Base-by-base conservation (phyloP, 2,329 filamentous ascomycete genomes). In the Colletotrichum musae region DNA sequence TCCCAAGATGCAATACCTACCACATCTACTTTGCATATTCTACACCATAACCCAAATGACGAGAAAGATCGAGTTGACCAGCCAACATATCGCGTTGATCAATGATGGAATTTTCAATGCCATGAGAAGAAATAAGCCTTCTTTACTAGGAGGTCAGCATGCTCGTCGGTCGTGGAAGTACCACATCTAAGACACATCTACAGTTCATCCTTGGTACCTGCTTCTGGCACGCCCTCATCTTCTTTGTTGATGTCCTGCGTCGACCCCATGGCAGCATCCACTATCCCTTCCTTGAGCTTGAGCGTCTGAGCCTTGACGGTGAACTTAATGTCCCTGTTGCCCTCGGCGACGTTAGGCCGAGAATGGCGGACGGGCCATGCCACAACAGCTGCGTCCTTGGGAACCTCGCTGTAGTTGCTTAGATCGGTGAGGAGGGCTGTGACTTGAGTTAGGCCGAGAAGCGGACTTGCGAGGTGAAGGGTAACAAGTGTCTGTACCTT, bases 261-360 rank as follows among this genome's bases (percentile, higher is more conserved):
- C 43, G 15, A 47, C 43, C 43, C 43, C 28, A 32, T 9, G 43
- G 43, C 6, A 3, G 4, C 13, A 16, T 47, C 12, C 15, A n/a
- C 13, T 16, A 47, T 16, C 12, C 16, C 48, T n/a, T 61, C 60
- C 21, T 63, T 71, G n/a, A 51, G 26, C 58, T 71, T 71, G 43
- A 79, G 73, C 9, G 74, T 65, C 71, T 76, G 75, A 2, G 77
- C 78, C 73, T 76, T 76, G 71, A 80, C 66, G 53, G 72, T 77
- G 66, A 80, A 77, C 32, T 72, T 70, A 7, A 79, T 77, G 21
- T 74, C 74, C 52, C 74, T 67, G 64, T 75, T 73, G 53, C 72
- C 70, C 15, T 71, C 60, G 39, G 73, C 74, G 6, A 72, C 58
- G 21, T 76, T 58, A 6, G 77, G 77, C 45, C 75, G 72, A 24